Percentiles rank a stretch among this genome's conserved stretches.
phyloP scores from a whole-genome alignment of 306 rosid genomes.

The Dryas octopetala region DNA sequence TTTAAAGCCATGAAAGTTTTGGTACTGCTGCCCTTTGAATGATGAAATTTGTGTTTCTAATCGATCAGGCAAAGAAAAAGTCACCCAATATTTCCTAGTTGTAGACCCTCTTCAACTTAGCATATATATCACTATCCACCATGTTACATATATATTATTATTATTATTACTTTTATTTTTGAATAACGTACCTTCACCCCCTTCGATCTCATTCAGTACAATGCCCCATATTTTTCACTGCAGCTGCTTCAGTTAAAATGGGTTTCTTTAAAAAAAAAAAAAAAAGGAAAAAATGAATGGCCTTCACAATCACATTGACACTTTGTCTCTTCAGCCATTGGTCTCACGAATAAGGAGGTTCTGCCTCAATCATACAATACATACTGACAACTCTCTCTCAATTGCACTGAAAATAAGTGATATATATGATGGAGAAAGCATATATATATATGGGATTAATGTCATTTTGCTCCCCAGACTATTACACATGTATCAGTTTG shows the following conservation, averaged over 20 bases:
- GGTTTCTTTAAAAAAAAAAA: neutral
- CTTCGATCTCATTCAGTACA: neutral
- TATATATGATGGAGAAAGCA: neutral
- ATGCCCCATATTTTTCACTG: neutral
- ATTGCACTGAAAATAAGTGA: slow-evolving; percentile 12
- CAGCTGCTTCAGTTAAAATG: neutral
- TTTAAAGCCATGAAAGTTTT: slow-evolving; percentile 54
- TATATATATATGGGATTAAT: too few relatives aligned
- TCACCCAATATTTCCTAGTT: slow-evolving; percentile 42
- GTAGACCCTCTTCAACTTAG: slow-evolving; percentile 46
- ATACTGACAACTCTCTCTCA: neutral
- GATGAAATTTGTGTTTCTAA: slow-evolving; percentile 32
- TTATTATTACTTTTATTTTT: slow-evolving; percentile 24
- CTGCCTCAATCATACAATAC: slow-evolving; percentile 23
- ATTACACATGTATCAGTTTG: too few relatives aligned
- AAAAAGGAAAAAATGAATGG: neutral
- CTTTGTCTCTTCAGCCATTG: slow-evolving; percentile 18
- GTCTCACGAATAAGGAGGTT: slow-evolving; percentile 18
- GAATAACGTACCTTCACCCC: slow-evolving; percentile 29
- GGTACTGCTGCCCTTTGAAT: slow-evolving; percentile 44
- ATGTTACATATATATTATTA: too few relatives aligned
- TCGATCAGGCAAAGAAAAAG: slow-evolving; percentile 23
- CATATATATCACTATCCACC: slow-evolving; percentile 29
- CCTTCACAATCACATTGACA: slow-evolving; percentile 2
- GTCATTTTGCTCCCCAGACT: too few relatives aligned